phyloP scores from a whole-genome alignment of 441 rosid species.

The Populus hybrid region DNA sequence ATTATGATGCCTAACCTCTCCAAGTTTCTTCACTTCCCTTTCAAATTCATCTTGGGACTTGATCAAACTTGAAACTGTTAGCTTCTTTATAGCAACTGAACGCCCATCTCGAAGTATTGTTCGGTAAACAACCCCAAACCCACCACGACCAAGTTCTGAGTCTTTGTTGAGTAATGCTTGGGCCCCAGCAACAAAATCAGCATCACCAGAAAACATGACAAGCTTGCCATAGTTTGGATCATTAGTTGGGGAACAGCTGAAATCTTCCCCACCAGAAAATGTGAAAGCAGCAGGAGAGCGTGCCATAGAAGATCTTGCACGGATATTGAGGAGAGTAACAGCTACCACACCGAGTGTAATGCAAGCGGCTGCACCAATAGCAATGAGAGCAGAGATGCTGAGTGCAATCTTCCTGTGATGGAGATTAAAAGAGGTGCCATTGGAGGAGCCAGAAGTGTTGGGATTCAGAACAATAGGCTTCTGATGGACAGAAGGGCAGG shows the following conservation, averaged over 20 bases:
- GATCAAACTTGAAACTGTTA: constrained; percentile 72
- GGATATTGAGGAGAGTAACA: constrained; percentile 78
- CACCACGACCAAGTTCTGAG: constrained; percentile 93
- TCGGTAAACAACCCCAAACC: constrained; percentile 89
- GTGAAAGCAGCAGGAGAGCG: constrained; percentile 46
- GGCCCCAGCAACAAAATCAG: constrained; percentile 72
- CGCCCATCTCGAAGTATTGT: constrained; percentile 75
- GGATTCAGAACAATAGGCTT: constrained; percentile 99
- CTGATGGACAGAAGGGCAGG: constrained; percentile 88
- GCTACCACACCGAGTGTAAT: constrained; percentile 81
- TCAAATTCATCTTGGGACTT: constrained; percentile 56
- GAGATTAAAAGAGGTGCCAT: constrained; percentile 41
- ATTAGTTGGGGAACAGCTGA: constrained; percentile 73
- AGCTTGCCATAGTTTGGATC: constrained; percentile 91
- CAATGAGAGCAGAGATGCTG: constrained; percentile 86
- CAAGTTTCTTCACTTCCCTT: too few relatives aligned
- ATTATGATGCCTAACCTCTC: too few relatives aligned
- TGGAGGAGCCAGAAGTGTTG: constrained; percentile 62
- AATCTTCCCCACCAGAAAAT: constrained; percentile 72
- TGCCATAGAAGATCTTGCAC: constrained; percentile 56
- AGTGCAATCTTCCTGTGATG: constrained; percentile 57
- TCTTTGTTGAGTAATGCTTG: constrained; percentile 90
- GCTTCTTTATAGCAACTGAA: constrained; percentile 89
- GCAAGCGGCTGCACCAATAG: constrained; percentile 88
- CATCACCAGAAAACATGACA: constrained; percentile 90